Evolutionary conservation across 306 rosid genomes (phyloP), one percentile per base, ranked within the genome.

Genomic region (Lathyrus sativus): DNA sequence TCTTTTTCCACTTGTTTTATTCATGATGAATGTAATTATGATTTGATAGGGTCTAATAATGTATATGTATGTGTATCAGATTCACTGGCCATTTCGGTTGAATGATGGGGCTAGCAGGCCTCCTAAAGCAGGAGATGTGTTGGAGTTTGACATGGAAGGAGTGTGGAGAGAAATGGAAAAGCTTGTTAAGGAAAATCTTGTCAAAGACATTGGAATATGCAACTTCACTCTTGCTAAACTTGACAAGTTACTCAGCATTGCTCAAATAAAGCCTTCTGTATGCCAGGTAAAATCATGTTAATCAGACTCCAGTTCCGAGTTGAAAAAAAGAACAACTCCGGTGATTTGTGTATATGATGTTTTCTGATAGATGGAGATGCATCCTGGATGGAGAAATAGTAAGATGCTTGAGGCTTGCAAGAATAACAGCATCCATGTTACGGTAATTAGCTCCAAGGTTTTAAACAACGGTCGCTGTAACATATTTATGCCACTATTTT

Each of bases 361-460:
- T 68, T 39, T 29, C 18, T 28, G 62, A 28, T 14, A 85, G 88
- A 83, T 85, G 90, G 93, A 85, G 81, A 85, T 79, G 85, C 88
- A 85, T 72, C 83, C 87, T 10, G 88, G 90, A 2, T 86, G 88
- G 91, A 86, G 86, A 81, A 83, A 86, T 79, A 84, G 78, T 33
- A 86, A 83, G 78, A 83, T 85, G 85, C 84, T 81, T 2, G 82
- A 77, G 60, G 88, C 83, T 65, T 85, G 93, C 81, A 74, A 69
- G 74, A 62, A 77, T 45, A 80, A 87, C 62, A 53, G 33, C 70
- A 83, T 85, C 76, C 90, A 85, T 74, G 82, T 81, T 73, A 87
- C 88, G 73, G 88, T 81, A 76, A 83, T 59, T 12, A 26, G 17
- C 29, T 18, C 5, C 7, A 18, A 9, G 7, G 13, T 18, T 50